Conservation (phyloP, 176 grass and related monocot genomes). For the Oryza meyeriana region DNA sequence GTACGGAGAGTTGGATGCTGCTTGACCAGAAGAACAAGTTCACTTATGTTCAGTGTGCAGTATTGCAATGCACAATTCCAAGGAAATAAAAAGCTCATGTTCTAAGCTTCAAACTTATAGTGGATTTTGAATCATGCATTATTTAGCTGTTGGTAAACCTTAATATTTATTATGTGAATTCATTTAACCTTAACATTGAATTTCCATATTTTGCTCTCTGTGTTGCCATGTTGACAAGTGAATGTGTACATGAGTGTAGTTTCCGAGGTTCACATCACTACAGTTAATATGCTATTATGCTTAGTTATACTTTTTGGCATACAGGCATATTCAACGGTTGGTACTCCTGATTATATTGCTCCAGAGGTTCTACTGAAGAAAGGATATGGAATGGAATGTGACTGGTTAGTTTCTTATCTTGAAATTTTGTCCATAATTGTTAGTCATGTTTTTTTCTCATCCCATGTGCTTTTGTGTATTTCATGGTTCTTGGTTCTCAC, state of each 20-base stretch:
- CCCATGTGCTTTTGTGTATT: slow-evolving; percentile 16
- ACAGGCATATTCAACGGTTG: slow-evolving; percentile 97
- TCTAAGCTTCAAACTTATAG: slow-evolving; percentile 14
- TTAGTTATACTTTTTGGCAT: slow-evolving; percentile 24
- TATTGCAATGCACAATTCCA: neutral
- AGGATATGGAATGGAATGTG: slow-evolving; percentile 99
- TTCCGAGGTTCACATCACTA: neutral
- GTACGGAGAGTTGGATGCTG: neutral
- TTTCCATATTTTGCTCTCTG: neutral
- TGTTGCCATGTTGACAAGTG: neutral
- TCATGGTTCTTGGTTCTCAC: slow-evolving; percentile 52
- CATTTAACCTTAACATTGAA: neutral
- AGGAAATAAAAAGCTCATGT: slow-evolving; percentile 23
- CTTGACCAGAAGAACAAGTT: neutral
- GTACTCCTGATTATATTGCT: slow-evolving; percentile 99
- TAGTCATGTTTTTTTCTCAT: slow-evolving; percentile 11
- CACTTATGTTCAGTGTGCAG: neutral
- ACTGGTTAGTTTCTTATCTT: slow-evolving; percentile 70
- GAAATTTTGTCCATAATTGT: slow-evolving; percentile 7
- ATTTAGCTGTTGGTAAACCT: neutral
- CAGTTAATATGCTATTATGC: neutral
- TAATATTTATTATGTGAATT: slow-evolving; percentile 6
- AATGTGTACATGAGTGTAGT: neutral
- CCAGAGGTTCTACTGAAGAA: slow-evolving; percentile 98
- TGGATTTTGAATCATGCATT: slow-evolving; percentile 25